These are phyloP conservation scores for Penicillium ochrochloron DNA, from an alignment of 495 filamentous ascomycete species.

Conservation along the genomic window DNA sequence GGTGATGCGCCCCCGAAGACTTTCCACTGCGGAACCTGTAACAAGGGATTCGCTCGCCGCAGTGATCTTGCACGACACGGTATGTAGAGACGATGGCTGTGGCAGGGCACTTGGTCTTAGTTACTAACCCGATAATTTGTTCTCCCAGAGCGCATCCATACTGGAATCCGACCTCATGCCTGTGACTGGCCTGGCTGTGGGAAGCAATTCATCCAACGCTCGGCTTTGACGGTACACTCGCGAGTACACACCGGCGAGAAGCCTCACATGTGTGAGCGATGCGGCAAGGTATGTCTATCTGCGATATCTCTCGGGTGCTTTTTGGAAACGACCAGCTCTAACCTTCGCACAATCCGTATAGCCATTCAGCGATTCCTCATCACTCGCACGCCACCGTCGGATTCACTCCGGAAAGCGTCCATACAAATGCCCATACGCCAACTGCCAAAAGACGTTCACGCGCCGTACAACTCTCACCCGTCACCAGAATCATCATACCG, in stretches of 20 bases:
- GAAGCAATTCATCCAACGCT: constrained; percentile 97
- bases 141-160: constrained; percentile 87
- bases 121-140: constrained; percentile 26
- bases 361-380: constrained; percentile 99
- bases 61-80: constrained; percentile 96
- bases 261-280: constrained; percentile 96
- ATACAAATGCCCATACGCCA: constrained; percentile 96
- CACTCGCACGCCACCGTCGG: constrained; percentile 86
- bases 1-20: constrained; percentile 69
- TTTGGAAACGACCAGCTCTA: not conserved
- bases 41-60: constrained; percentile 89
- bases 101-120: constrained; percentile 12
- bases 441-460: constrained; percentile 99
- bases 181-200: constrained; percentile 89
- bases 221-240: constrained; percentile 93
- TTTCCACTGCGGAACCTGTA: constrained; percentile 89
- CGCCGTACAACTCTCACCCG: constrained; percentile 92
- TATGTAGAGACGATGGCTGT: constrained; percentile 49
- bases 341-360: constrained; percentile 38
- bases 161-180: constrained; percentile 86
- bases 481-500: constrained; percentile 95
- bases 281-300: constrained; percentile 75
- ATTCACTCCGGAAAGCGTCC: constrained; percentile 96
- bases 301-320: not conserved
- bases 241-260: constrained; percentile 98